Base-by-base conservation (phyloP, 73 alveolate species). In the Breviolum minutum region DNA sequence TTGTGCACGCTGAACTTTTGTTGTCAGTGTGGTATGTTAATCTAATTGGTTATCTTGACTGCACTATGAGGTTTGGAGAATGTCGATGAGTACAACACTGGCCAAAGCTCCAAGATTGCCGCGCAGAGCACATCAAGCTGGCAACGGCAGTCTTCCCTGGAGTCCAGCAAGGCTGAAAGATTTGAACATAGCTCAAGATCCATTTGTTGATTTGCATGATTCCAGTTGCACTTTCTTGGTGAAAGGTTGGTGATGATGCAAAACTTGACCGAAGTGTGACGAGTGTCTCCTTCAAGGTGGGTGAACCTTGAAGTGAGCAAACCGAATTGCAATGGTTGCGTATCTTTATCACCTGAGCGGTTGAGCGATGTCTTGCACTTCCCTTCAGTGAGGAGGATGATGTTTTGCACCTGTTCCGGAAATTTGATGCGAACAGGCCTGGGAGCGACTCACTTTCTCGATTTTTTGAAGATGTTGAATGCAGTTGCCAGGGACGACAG, bases 341-440 rank as follows among this genome's bases (percentile, higher is more conserved):
- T 13, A 8, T 16, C 22, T 26, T 26, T 73, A 48, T 14, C 48
- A 73, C 3, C n/a, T n/a, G n/a, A n/a, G n/a, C n/a, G n/a, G n/a
- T n/a, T n/a, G n/a, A 6, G 30, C 48, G 7, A 13, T 19, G 30
- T 26, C 63, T 12, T n/a, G 24, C 11, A 4, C 17, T 81, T 10
- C 24, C 17, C 24, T 17, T 48, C 40, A 6, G 14, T 7, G 32
- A 90, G 97, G 97, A 90, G n/a, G 97, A 90, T 24, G 87, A 90
- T 20, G 87, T 90, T 64, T 26, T 90, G 63, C 76, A 32, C 62
- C 74, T 90, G 6, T 90, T 90, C 88, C 97, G 82, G 62, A 90
- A 90, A 62, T 90, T 90, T 26, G 97, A 90, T 71, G 97, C 97
- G n/a, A 90, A 90, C 88, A 71, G 97, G 97, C 97, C 63, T n/a